Evolutionary conservation across 192 early-diverging fungal genomes (phyloP).

Genomic region (Dimargaris xerosporica): DNA sequence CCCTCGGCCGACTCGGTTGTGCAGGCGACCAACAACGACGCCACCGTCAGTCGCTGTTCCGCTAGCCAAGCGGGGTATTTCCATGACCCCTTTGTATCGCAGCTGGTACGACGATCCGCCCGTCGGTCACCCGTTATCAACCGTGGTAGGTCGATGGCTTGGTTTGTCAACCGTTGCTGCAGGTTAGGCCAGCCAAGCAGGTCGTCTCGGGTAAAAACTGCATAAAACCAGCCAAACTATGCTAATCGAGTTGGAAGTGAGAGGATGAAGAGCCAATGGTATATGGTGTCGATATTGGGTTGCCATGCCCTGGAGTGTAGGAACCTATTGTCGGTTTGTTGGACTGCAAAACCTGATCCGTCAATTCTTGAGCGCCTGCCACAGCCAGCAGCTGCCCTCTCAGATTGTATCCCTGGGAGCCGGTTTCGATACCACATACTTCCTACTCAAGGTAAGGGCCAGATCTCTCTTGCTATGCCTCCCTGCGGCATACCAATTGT

Average conservation of each 20-base stretch:
- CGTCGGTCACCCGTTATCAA: slow-evolving; percentile 85
- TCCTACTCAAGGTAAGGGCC: slow-evolving; percentile 45
- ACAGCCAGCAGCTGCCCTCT: background rate
- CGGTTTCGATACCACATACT: slow-evolving; percentile 87
- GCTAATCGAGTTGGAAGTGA: background rate
- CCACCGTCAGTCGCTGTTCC: slow-evolving; percentile 69
- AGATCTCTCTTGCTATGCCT: no score
- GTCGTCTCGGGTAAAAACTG: background rate
- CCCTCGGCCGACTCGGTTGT: slow-evolving; percentile 40
- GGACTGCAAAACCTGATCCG: slow-evolving; percentile 48
- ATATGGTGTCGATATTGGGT: background rate
- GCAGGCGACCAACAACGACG: slow-evolving; percentile 85
- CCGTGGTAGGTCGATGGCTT: slow-evolving; percentile 35
- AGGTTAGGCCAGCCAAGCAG: background rate
- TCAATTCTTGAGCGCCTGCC: slow-evolving; percentile 36
- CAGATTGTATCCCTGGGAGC: slow-evolving; percentile 84
- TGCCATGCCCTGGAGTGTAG: slow-evolving; percentile 17
- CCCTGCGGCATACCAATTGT: no score
- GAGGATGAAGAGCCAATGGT: background rate
- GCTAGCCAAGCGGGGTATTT: slow-evolving; percentile 72
- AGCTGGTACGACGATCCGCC: slow-evolving; percentile 60
- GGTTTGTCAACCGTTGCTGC: background rate
- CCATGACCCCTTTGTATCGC: slow-evolving; percentile 59
- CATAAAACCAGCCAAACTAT: background rate
- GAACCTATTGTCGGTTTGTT: slow-evolving; percentile 58